These are phyloP conservation scores for Shiraia bambusicola DNA, from an alignment of 2,329 filamentous ascomycete species.

Conservation along the genomic window DNA sequence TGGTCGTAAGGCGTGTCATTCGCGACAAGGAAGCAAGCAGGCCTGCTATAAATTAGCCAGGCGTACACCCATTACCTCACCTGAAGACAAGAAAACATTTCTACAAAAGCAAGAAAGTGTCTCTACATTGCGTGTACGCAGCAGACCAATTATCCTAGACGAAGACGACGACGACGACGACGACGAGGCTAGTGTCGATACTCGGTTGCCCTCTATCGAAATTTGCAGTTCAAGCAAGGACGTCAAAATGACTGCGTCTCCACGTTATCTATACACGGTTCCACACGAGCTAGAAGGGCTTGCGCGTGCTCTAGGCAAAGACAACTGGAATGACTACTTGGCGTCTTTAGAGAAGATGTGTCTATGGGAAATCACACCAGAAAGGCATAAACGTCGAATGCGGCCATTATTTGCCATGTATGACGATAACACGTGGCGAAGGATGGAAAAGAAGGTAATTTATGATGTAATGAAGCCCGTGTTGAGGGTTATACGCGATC, in stretches of 20 bases:
- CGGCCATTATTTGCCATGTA: constrained; percentile 9
- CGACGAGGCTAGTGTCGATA: neutral
- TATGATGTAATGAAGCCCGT: constrained; percentile 8
- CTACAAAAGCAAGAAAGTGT: neutral
- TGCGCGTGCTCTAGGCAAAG: constrained; percentile 13
- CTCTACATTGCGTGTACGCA: neutral
- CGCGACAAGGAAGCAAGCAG: too few relatives aligned
- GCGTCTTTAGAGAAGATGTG: constrained; percentile 10
- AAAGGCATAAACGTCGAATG: constrained; percentile 4
- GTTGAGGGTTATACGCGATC: neutral
- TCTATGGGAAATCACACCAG: constrained; percentile 3
- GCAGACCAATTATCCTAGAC: neutral
- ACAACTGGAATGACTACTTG: constrained; percentile 20
- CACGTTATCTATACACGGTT: constrained; percentile 8
- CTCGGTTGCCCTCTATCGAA: neutral
- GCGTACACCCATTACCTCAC: neutral
- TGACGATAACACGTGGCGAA: constrained; percentile 2
- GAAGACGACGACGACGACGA: neutral
- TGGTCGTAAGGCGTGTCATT: too few relatives aligned
- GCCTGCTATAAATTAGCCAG: neutral
- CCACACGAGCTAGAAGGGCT: constrained; percentile 11
- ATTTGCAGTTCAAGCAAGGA: neutral
- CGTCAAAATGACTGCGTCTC: neutral
- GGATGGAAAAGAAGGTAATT: constrained; percentile 8
- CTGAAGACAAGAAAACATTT: neutral